phyloP scores from a whole-genome alignment of 176 grass and related monocot genomes.

The Areca catechu region DNA sequence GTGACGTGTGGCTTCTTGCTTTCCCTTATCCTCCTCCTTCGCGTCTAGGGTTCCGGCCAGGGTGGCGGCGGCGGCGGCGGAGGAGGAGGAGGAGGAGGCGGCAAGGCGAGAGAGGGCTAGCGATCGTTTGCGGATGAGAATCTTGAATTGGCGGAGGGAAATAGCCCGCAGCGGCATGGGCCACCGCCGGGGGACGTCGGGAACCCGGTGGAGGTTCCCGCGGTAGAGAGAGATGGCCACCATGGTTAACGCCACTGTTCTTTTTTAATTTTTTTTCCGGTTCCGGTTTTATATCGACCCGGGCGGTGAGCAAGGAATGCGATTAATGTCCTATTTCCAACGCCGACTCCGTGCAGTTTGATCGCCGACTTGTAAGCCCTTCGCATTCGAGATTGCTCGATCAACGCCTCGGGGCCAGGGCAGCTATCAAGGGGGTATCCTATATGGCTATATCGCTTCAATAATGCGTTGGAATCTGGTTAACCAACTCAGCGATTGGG shows the following conservation, averaged over 20 bases:
- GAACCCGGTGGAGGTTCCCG: slow-evolving; percentile 58
- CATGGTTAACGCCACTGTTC: slow-evolving; percentile 17
- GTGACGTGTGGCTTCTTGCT: not conserved
- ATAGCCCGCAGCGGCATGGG: slow-evolving; percentile 7
- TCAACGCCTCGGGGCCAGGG: too few relatives aligned
- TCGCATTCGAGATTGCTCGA: too few relatives aligned
- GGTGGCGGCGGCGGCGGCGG: not conserved
- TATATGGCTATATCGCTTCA: too few relatives aligned
- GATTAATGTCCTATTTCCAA: too few relatives aligned
- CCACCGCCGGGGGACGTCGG: slow-evolving; percentile 3
- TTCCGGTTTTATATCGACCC: not conserved
- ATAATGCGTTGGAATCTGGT: too few relatives aligned
- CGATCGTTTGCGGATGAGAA: not conserved
- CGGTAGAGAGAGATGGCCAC: slow-evolving; percentile 69
- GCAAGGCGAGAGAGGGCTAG: slow-evolving; percentile 33
- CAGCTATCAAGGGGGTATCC: too few relatives aligned
- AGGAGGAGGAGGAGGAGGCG: not conserved
- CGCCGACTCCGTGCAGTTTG: too few relatives aligned
- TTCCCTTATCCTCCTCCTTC: not conserved
- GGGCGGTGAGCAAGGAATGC: too few relatives aligned
- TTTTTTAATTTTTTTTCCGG: too few relatives aligned
- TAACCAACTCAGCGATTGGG: too few relatives aligned
- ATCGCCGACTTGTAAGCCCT: too few relatives aligned
- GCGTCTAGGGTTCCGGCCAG: not conserved
- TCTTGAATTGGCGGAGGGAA: not conserved